A percentile compares a stretch with the other conserved stretches of the same genome.
Evolutionary conservation across 2,329 filamentous ascomycete genomes (phyloP).

Genomic region (Arthrobotrys conoides): DNA sequence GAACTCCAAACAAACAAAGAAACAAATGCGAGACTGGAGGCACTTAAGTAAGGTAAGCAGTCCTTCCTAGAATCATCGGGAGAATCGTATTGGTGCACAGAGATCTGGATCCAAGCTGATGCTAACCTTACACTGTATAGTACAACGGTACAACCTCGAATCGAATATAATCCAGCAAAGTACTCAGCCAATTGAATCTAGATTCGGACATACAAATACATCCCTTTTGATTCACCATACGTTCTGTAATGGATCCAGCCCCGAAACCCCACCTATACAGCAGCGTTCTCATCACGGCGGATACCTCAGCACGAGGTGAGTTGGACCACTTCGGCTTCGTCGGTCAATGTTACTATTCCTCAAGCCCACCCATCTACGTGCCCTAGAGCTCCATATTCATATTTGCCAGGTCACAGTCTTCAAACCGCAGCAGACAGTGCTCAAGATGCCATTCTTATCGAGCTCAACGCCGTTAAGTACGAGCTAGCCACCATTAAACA

Average conservation of each 20-base stretch:
- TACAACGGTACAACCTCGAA: no score
- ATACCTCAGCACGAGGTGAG: constrained; percentile 43
- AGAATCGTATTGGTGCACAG: no score
- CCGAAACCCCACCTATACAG: background rate
- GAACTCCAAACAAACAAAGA: background rate
- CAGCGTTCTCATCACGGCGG: constrained; percentile 7
- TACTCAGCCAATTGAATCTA: no score
- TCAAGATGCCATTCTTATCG: constrained; percentile 65
- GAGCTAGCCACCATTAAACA: constrained; percentile 88
- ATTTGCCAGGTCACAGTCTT: constrained; percentile 18
- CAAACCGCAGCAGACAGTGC: constrained; percentile 20
- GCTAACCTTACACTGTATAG: background rate
- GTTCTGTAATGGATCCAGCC: background rate
- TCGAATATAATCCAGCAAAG: no score
- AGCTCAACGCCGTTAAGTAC: constrained; percentile 89
- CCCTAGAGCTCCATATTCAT: constrained; percentile 21
- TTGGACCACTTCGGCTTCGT: constrained; percentile 13
- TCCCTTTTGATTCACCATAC: background rate
- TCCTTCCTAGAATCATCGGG: no score
- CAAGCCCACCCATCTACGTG: constrained; percentile 1
- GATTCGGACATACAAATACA: background rate
- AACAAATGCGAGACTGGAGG: background rate
- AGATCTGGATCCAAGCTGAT: background rate
- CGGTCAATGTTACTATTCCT: constrained; percentile 18
- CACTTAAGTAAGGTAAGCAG: background rate